These are phyloP conservation scores for Inosperma sp. DNA, from an alignment of 768 basidiomycete genomes.

Conservation along the genomic window DNA sequence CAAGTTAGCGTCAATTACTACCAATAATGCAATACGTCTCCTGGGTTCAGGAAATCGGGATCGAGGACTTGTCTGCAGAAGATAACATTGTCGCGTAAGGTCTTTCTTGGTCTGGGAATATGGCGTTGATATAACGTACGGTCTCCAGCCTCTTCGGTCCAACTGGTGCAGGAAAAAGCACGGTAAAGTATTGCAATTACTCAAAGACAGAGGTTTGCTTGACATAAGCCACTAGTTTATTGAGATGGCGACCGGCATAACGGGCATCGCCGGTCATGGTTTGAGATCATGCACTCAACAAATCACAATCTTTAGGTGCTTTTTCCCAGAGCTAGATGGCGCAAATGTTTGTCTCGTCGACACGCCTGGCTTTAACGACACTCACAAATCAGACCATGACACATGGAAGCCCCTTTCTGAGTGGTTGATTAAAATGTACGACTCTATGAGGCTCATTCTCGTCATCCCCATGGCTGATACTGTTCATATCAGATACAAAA, in stretches of 20 bases:
- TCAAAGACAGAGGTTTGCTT: background rate
- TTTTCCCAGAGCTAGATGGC: constrained; percentile 8
- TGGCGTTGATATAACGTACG: background rate
- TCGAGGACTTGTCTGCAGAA: background rate
- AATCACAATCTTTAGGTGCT: constrained; percentile 10
- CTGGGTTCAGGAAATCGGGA: too few relatives aligned
- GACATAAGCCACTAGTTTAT: constrained; percentile 3
- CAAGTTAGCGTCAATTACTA: too few relatives aligned
- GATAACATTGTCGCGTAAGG: constrained; percentile 1
- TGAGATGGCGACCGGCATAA: background rate
- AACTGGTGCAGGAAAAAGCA: constrained; percentile 15
- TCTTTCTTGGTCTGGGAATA: background rate
- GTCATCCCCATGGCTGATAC: background rate
- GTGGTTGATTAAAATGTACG: constrained; percentile 21
- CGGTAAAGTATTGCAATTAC: constrained; percentile 3
- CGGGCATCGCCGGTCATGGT: background rate
- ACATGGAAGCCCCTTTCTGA: constrained; percentile 19
- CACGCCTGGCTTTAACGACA: constrained; percentile 26
- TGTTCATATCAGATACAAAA: background rate
- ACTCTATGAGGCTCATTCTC: background rate
- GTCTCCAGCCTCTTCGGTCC: constrained; percentile 13
- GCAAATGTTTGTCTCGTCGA: constrained; percentile 20
- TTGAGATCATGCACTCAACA: constrained; percentile 1
- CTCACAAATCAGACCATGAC: constrained; percentile 18
- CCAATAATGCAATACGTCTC: too few relatives aligned